These are phyloP conservation scores for Candida maris DNA, from an alignment of 805 yeast species.

Conservation along the genomic window DNA sequence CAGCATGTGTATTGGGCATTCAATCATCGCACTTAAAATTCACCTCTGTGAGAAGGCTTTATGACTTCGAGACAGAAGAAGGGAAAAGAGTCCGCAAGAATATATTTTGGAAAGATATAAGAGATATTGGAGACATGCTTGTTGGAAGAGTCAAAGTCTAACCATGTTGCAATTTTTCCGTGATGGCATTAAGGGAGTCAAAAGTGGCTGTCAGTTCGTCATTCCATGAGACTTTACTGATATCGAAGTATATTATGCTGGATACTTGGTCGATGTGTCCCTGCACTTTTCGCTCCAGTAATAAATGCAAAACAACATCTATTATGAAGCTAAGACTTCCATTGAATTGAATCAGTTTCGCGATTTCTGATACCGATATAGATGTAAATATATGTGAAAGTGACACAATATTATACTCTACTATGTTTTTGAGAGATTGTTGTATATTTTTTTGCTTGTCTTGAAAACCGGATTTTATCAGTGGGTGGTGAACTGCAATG, in stretches of 20 bases:
- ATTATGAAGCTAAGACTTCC: conserved; percentile 8
- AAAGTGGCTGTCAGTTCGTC: conserved; percentile 9
- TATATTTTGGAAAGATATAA: conserved; percentile 75
- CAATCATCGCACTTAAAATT: conserved; percentile 72
- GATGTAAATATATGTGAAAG: conserved; percentile 20
- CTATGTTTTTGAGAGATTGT: conserved; percentile 11
- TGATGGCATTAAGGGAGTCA: conserved; percentile 7
- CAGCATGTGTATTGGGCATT: conserved; percentile 84
- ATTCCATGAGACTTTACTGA: conserved; percentile 6
- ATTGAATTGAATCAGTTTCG: conserved; percentile 9
- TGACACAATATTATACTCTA: conserved; percentile 22
- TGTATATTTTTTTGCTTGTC: too few species aligned
- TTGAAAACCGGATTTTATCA: too few species aligned
- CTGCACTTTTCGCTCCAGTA: conserved; percentile 19
- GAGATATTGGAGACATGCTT: conserved; percentile 79
- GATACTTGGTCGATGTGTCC: conserved; percentile 25
- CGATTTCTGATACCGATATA: conserved; percentile 16
- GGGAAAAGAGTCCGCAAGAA: conserved; percentile 81
- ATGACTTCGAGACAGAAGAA: conserved; percentile 83
- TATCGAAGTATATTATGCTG: conserved; percentile 16
- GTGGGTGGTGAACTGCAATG: not conserved
- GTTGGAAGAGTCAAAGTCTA: conserved; percentile 58
- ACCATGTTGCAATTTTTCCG: conserved; percentile 4
- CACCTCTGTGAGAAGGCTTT: conserved; percentile 69
- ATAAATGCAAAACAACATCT: conserved; percentile 17